A percentile compares a stretch with the other conserved stretches of the same genome.
phyloP scores from a whole-genome alignment of 2,329 filamentous ascomycete genomes.

The Phialocephala subalpina region DNA sequence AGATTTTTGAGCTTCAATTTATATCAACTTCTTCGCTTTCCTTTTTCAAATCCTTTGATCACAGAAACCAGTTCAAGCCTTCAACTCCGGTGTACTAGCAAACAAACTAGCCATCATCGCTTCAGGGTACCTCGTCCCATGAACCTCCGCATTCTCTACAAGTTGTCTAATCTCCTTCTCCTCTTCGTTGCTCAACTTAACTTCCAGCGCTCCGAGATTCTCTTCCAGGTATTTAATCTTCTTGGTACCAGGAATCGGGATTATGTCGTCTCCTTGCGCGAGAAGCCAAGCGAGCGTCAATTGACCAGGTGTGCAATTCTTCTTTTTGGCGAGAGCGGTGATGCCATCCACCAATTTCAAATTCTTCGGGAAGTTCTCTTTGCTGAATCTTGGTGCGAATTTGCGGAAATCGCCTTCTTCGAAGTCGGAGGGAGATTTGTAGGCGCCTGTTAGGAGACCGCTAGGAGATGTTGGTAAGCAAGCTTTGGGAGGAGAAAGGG shows the following conservation, averaged over 20 bases:
- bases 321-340: slow-evolving; percentile 56
- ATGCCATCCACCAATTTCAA: slow-evolving; percentile 60
- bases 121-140: slow-evolving; percentile 22
- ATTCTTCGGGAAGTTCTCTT: slow-evolving; percentile 61
- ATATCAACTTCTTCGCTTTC: no score
- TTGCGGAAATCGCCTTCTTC: slow-evolving; percentile 58
- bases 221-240: slow-evolving; percentile 56
- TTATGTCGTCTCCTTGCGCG: slow-evolving; percentile 65
- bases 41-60: no score
- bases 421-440: slow-evolving; percentile 56
- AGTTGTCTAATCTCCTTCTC: slow-evolving; percentile 47
- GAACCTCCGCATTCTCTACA: slow-evolving; percentile 43
- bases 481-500: background rate
- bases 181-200: slow-evolving; percentile 48
- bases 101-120: slow-evolving; percentile 25
- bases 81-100: slow-evolving; percentile 33
- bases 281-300: slow-evolving; percentile 70
- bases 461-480: slow-evolving; percentile 42
- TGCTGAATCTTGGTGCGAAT: slow-evolving; percentile 53
- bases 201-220: slow-evolving; percentile 48
- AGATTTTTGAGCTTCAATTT: no score
- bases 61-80: slow-evolving; percentile 16
- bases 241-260: slow-evolving; percentile 64
- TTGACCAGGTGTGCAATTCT: slow-evolving; percentile 62
- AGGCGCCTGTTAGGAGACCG: slow-evolving; percentile 56